Conservation (phyloP, 306 rosid genomes). For the Datisca glomerata region DNA sequence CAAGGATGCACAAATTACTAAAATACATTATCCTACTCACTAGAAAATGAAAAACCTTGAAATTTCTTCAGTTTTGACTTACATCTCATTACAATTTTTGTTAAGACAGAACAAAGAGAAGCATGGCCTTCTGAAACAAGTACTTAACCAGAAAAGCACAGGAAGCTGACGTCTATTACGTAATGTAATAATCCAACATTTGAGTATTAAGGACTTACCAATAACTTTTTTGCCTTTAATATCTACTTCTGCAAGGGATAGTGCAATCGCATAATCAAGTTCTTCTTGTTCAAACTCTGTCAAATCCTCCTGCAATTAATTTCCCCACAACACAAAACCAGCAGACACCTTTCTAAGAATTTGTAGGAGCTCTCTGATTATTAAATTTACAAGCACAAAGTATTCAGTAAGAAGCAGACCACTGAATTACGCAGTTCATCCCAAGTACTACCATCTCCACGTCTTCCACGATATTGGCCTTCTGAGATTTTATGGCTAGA, state of each 20-base stretch:
- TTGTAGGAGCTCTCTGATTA: background rate
- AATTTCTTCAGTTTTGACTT: background rate
- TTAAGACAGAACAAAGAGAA: background rate
- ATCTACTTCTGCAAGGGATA: slow-evolving; percentile 65
- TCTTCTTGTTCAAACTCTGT: slow-evolving; percentile 49
- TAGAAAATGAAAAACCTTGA: background rate
- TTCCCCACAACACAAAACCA: slow-evolving; percentile 1
- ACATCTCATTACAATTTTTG: background rate
- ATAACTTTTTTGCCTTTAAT: slow-evolving; percentile 30
- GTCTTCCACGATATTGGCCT: slow-evolving; percentile 35
- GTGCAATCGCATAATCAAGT: slow-evolving; percentile 51
- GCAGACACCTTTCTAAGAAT: background rate
- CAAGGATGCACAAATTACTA: background rate
- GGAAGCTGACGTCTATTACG: background rate
- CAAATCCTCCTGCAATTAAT: slow-evolving; percentile 51
- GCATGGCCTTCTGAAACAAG: no score
- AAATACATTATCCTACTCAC: background rate
- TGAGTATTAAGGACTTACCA: slow-evolving; percentile 30
- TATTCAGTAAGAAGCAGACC: slow-evolving; percentile 25
- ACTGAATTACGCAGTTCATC: slow-evolving; percentile 35
- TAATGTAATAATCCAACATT: background rate
- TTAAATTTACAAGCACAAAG: background rate
- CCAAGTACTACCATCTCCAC: slow-evolving; percentile 43
- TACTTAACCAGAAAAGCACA: background rate
- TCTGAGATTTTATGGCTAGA: slow-evolving; percentile 30